Conservation (phyloP, 1,284 basidiomycete genomes). For the Violaceomyces palustris region DNA sequence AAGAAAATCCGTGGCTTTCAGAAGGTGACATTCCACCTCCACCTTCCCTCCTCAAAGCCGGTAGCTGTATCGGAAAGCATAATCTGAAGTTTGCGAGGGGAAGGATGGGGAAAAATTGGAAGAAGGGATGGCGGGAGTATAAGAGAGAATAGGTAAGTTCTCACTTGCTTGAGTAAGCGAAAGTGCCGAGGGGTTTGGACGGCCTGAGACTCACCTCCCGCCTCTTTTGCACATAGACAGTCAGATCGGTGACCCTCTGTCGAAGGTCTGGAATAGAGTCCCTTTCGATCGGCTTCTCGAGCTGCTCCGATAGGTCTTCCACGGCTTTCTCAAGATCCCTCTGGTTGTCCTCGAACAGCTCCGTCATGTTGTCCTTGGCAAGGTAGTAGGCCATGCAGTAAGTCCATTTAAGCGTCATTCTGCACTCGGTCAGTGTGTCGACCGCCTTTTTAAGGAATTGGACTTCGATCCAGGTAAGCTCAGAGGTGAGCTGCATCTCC, state of each 20-base stretch:
- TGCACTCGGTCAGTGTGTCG: slow-evolving; percentile 73
- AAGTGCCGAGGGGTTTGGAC: too few species aligned
- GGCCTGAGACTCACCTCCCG: slow-evolving; percentile 68
- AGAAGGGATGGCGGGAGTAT: too few species aligned
- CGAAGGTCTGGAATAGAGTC: slow-evolving; percentile 75
- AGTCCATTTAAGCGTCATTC: slow-evolving; percentile 97
- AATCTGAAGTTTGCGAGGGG: slow-evolving; percentile 55
- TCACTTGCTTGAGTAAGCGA: too few species aligned
- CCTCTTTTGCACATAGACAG: slow-evolving; percentile 85
- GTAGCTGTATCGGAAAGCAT: slow-evolving; percentile 86
- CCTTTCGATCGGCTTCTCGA: slow-evolving; percentile 83
- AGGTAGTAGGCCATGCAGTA: slow-evolving; percentile 99
- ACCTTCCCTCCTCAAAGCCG: slow-evolving; percentile 80
- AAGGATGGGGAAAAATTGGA: background rate
- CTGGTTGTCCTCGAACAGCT: slow-evolving; percentile 96
- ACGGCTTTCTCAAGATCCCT: slow-evolving; percentile 92
- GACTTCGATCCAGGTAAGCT: slow-evolving; percentile 95
- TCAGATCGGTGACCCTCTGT: slow-evolving; percentile 78
- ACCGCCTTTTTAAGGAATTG: slow-evolving; percentile 98
- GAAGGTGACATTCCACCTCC: slow-evolving; percentile 44
- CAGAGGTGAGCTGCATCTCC: slow-evolving; percentile 88
- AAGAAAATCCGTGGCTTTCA: too few species aligned
- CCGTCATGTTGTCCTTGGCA: slow-evolving; percentile 81
- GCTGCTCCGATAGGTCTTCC: slow-evolving; percentile 84
- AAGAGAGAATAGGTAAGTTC: too few species aligned